Evolutionary conservation across 2,329 filamentous ascomycete genomes (phyloP).

Genomic region (Venturia effusa): DNA sequence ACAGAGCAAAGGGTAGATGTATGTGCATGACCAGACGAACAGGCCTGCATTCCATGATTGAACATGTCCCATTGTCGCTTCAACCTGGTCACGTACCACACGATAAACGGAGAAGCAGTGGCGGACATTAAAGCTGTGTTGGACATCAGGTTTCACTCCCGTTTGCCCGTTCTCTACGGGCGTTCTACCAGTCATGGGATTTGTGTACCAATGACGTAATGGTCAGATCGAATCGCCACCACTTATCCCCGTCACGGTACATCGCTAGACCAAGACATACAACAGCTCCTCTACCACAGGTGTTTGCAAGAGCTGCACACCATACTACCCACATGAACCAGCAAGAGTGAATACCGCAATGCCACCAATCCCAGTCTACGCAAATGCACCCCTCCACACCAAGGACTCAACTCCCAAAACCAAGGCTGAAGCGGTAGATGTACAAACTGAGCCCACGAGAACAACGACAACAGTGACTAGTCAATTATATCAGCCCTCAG

Average conservation of each 20-base stretch:
- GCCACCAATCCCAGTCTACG: constrained; percentile 37
- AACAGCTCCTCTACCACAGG: neutral
- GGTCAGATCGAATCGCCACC: no score
- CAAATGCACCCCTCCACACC: constrained; percentile 34
- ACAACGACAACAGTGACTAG: constrained; percentile 24
- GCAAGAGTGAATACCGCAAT: constrained; percentile 20
- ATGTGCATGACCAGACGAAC: neutral
- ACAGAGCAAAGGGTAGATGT: neutral
- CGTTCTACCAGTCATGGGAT: no score
- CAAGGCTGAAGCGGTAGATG: constrained; percentile 21
- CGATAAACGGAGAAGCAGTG: no score
- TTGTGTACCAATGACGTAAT: no score
- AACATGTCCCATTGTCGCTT: no score
- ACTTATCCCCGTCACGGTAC: neutral
- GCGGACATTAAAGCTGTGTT: no score
- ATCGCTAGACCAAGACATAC: no score
- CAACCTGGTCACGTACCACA: no score
- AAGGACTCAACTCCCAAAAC: constrained; percentile 14
- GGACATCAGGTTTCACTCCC: no score
- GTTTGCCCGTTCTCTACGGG: no score
- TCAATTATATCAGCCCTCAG: constrained; percentile 16
- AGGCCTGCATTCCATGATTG: no score
- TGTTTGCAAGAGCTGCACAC: neutral
- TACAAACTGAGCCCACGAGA: constrained; percentile 28
- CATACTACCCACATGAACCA: neutral